Conservation (phyloP, 768 basidiomycete genomes). For the Boletus eberwhitei region DNA sequence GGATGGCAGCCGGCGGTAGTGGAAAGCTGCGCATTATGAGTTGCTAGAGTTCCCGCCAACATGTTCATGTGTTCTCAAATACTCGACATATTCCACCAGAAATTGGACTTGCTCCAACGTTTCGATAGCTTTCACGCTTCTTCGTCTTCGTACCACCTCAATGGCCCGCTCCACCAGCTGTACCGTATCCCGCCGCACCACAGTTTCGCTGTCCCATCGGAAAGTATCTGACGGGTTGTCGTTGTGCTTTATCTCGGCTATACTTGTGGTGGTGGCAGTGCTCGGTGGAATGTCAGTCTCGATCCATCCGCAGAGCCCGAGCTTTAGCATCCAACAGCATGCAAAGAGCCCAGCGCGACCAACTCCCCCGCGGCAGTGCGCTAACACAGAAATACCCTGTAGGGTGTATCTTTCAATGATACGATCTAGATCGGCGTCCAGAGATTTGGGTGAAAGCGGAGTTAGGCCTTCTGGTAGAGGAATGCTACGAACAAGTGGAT, state of each 20-base stretch:
- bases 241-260: constrained; percentile 3
- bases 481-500: constrained; percentile 44
- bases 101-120: constrained; percentile 91
- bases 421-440: constrained; percentile 65
- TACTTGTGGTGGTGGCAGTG: constrained; percentile 3
- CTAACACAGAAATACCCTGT: constrained; percentile 65
- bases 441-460: constrained; percentile 51
- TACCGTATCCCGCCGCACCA: constrained; percentile 47
- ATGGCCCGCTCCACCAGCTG: constrained; percentile 73
- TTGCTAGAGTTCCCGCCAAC: background rate
- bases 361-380: constrained; percentile 93
- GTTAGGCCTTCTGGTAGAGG: constrained; percentile 90
- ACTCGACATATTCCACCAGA: constrained; percentile 71
- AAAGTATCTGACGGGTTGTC: background rate
- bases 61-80: constrained; percentile 36
- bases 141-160: constrained; percentile 62
- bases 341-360: constrained; percentile 91
- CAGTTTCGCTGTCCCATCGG: constrained; percentile 22
- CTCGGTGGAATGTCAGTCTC: constrained; percentile 21
- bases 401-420: constrained; percentile 74
- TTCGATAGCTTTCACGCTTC: constrained; percentile 90
- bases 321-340: constrained; percentile 88
- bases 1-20: background rate
- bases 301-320: constrained; percentile 82
- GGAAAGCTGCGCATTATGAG: background rate